A percentile compares a stretch with the other conserved stretches of the same genome.
These are phyloP conservation scores for Rosa persica DNA, from an alignment of 306 rosid species.

Conservation along the genomic window DNA sequence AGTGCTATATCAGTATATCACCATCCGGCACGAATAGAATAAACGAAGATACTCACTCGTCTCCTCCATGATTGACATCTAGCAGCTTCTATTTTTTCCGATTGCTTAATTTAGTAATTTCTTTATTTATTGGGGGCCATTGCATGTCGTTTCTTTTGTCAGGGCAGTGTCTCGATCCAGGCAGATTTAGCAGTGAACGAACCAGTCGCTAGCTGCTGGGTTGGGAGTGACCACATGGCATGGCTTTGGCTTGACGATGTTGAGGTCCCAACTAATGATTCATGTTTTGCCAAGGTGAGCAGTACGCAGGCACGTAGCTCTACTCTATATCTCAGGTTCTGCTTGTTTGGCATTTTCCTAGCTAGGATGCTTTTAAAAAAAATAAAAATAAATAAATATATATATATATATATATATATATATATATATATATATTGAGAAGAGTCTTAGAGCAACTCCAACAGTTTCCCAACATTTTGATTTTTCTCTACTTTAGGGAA, in stretches of 20 bases:
- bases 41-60: too few relatives aligned
- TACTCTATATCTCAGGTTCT: background rate
- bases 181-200: background rate
- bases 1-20: background rate
- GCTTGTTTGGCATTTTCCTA: background rate
- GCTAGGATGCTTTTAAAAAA: background rate
- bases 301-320: background rate
- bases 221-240: background rate
- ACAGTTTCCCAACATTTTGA: too few relatives aligned
- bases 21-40: background rate
- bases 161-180: conserved; percentile 1
- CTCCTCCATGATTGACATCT: background rate
- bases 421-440: too few relatives aligned
- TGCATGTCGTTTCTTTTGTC: background rate
- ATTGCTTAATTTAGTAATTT: background rate
- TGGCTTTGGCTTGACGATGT: background rate
- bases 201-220: background rate
- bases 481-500: too few relatives aligned
- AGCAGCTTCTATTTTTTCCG: background rate
- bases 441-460: too few relatives aligned
- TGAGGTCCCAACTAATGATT: conserved; percentile 3
- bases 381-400: too few relatives aligned
- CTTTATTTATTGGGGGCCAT: background rate
- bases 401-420: too few relatives aligned
- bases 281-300: background rate